Conservation (phyloP, 305 asterid species). For the Plantago lanceolata region DNA sequence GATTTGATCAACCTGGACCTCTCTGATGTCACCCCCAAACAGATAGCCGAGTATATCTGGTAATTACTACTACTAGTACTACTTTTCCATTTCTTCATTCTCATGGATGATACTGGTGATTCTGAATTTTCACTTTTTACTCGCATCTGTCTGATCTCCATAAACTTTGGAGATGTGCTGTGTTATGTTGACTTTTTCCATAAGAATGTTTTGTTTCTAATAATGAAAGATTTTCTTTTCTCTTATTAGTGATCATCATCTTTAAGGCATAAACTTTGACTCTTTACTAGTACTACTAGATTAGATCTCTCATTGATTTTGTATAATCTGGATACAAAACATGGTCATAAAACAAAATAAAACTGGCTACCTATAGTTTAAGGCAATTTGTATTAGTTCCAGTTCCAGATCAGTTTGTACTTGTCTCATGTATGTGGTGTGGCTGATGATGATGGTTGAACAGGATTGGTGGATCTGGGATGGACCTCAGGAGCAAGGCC, state of each 20-base stretch:
- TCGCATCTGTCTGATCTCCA: neutral
- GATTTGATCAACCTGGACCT: slow-evolving; percentile 58
- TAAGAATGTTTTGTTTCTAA: slow-evolving; percentile 2
- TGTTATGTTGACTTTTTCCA: neutral
- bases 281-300: too few species aligned
- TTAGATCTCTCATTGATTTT: too few species aligned
- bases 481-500: slow-evolving; percentile 85
- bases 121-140: too few species aligned
- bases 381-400: neutral
- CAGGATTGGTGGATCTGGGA: slow-evolving; percentile 90
- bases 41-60: slow-evolving; percentile 72
- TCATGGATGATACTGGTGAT: neutral
- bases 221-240: too few species aligned
- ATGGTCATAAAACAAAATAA: too few species aligned
- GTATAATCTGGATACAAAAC: neutral
- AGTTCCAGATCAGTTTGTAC: too few species aligned
- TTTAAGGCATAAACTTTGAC: too few species aligned
- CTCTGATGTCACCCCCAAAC: slow-evolving; percentile 44
- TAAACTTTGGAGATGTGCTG: slow-evolving; percentile 1
- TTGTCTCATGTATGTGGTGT: slow-evolving; percentile 4
- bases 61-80: too few species aligned
- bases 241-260: too few species aligned
- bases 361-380: neutral
- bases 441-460: slow-evolving; percentile 23
- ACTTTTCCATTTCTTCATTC: neutral